Base-by-base conservation (phyloP, 805 yeast genomes). In the Lachancea kluyveri region DNA sequence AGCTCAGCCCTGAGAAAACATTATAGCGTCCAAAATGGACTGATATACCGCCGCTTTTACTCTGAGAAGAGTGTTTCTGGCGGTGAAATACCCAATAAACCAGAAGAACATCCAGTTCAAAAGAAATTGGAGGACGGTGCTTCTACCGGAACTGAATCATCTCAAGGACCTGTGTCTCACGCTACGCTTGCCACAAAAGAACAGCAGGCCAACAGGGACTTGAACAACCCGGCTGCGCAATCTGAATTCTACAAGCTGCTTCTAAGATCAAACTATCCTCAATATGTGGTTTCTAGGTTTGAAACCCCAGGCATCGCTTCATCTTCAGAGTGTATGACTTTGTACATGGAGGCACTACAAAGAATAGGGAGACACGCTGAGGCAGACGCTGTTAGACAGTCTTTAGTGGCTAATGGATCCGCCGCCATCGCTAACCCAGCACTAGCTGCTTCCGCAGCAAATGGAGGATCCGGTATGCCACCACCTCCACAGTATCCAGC, bases 261-360 rank as follows among this genome's bases (percentile, higher is more conserved):
- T 28, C 58, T 92, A 42, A 73, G 73, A 36, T 72, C 90, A 34
- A 83, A 84, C 60, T 92, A 86, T 54, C 97, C 98, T n/a, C 95
- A 87, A 48, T 79, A 90, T 33, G 95, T 92, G 5, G 86, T 90
- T n/a, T 80, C 92, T 36, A 72, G 99, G 38, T 94, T 74, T 55
- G 97, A 94, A 57, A 82, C 94, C 6, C 82, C 92, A 0, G 95
- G 95, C n/a, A 84, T 92, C 33, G 92, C 95, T 7, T 64, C 79
- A 8, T 78, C 83, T 35, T 70, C 75, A 3, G 94, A 82, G 41
- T 83, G 96, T 62, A 77, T 86, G 32, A 70, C 70, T 40, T 64
- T 83, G 22, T 92, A 92, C 56, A 65, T 77, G 37, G 85, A 81
- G 41, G 97, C 97, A 2, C 65, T 92, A 46, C 75, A 73, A 43